A percentile compares a stretch with the other conserved stretches of the same genome.
Evolutionary conservation across 495 filamentous ascomycete genomes (phyloP).

Genomic region (Viridothelium virens): DNA sequence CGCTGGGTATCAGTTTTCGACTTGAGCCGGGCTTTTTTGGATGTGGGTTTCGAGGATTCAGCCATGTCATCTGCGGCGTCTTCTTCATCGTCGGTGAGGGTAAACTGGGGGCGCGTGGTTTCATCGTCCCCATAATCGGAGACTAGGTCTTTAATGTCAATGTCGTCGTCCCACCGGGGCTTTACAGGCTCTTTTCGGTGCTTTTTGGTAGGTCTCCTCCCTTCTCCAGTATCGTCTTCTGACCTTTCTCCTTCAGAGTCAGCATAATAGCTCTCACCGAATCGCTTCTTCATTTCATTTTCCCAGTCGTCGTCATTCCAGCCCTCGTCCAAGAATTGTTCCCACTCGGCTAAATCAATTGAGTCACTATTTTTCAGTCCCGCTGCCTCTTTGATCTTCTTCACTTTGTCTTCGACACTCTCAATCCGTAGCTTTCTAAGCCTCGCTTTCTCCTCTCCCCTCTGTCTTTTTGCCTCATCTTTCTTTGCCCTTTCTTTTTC

Average conservation of each 20-base stretch:
- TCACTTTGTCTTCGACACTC: constrained; percentile 73
- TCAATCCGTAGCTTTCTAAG: constrained; percentile 80
- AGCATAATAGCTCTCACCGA: constrained; percentile 84
- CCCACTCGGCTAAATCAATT: constrained; percentile 69
- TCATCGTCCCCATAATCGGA: constrained; percentile 67
- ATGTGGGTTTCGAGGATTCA: constrained; percentile 27
- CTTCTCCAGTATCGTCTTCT: constrained; percentile 40
- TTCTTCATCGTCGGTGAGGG: constrained; percentile 45
- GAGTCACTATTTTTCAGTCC: constrained; percentile 57
- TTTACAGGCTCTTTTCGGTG: constrained; percentile 67
- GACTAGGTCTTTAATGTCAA: constrained; percentile 86
- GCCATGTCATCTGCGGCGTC: constrained; percentile 32
- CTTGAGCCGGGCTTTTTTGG: constrained; percentile 51
- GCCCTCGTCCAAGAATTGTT: constrained; percentile 69
- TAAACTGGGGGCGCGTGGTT: constrained; percentile 42
- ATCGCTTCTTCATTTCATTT: constrained; percentile 72
- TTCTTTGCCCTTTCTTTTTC: constrained; percentile 68
- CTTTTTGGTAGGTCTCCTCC: constrained; percentile 48
- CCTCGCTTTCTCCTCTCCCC: constrained; percentile 73
- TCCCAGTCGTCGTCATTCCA: constrained; percentile 88
- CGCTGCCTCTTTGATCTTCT: constrained; percentile 77
- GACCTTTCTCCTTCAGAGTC: constrained; percentile 42
- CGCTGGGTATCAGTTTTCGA: constrained; percentile 59
- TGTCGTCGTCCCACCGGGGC: constrained; percentile 93
- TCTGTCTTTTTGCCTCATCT: constrained; percentile 66